Base-by-base conservation (phyloP, 768 basidiomycete genomes). In the Podaxis mareebaensis region DNA sequence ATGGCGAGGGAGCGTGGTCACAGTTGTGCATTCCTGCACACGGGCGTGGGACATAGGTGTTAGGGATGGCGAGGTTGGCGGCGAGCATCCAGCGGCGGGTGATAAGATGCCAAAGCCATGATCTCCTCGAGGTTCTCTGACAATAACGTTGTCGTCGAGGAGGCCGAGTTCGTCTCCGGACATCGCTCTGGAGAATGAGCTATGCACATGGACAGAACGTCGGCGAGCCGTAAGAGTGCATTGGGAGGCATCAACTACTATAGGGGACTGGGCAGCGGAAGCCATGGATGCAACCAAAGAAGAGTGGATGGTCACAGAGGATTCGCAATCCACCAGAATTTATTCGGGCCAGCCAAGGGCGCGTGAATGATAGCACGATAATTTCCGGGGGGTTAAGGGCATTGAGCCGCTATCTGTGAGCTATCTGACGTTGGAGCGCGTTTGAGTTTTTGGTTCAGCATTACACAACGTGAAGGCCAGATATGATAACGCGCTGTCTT, bases 21-120 rank as follows among this genome's bases (percentile, higher is more conserved):
- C 76, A 12, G 73, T 73, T 4, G 73, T 66, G 56, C 76, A 68
- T 57, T 74, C 72, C 30, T 75, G 70, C 17, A 76, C 66, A 63
- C 76, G 77, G 1, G 72, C 76, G 64, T 71, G 67, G 15, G 71
- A 70, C 49, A 76, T 66, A 22, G 73, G 66, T 48, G 58, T 49
- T 46, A 49, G 3, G 13, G 58, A 10, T 28, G 40, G 28, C 15
- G 44, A 48, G 26, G 46, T 22, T 12, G 58, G 56, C 17, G 26
- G 40, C 22, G 38, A 22, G 22, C 6, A 40, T 15, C 22, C 26
- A 24, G 39, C 5, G 28, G 26, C 12, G 38, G 38, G 24, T 10
- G 42, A 20, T 17, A 22, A 24, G 40, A 44, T 30, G 8, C 8
- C 20, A 20, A 40, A 20, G 22, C 10, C 24, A 26, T 52, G 49